Evolutionary conservation across 2,329 filamentous ascomycete genomes (phyloP).

Genomic region (Talaromyces piceae): DNA sequence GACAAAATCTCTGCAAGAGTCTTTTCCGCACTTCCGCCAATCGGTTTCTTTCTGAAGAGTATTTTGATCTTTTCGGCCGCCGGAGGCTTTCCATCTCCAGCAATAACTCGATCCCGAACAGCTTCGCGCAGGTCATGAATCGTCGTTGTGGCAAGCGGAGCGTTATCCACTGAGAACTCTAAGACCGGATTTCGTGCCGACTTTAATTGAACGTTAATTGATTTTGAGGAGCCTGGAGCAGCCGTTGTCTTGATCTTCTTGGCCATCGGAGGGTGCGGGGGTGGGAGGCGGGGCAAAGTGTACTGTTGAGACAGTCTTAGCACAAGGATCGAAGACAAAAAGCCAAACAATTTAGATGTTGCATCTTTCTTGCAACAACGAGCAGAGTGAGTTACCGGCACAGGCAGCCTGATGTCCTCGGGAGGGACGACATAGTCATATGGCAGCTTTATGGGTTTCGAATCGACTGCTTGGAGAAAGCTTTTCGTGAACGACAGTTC

Average conservation of each 20-base stretch:
- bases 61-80: constrained; percentile 72
- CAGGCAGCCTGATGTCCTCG: constrained; percentile 64
- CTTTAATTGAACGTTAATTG: constrained; percentile 28
- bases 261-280: constrained; percentile 37
- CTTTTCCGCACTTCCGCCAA: constrained; percentile 55
- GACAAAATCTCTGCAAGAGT: constrained; percentile 65
- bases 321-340: not conserved
- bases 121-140: constrained; percentile 69
- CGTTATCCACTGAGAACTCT: constrained; percentile 55
- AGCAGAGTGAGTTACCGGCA: constrained; percentile 54
- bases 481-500: constrained; percentile 77
- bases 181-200: constrained; percentile 66
- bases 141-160: constrained; percentile 60
- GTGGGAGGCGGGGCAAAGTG: constrained; percentile 40
- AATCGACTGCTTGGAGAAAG: constrained; percentile 74
- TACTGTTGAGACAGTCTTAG: constrained; percentile 24
- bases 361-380: not conserved
- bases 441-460: constrained; percentile 71
- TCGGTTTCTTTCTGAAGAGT: constrained; percentile 79
- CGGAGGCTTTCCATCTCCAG: constrained; percentile 40
- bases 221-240: constrained; percentile 34
- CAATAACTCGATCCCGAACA: constrained; percentile 56
- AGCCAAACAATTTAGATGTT: not conserved
- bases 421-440: constrained; percentile 86
- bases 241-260: constrained; percentile 29